Evolutionary conservation across 106 monocot species (phyloP).

Genomic region (Platanthera zijinensis): DNA sequence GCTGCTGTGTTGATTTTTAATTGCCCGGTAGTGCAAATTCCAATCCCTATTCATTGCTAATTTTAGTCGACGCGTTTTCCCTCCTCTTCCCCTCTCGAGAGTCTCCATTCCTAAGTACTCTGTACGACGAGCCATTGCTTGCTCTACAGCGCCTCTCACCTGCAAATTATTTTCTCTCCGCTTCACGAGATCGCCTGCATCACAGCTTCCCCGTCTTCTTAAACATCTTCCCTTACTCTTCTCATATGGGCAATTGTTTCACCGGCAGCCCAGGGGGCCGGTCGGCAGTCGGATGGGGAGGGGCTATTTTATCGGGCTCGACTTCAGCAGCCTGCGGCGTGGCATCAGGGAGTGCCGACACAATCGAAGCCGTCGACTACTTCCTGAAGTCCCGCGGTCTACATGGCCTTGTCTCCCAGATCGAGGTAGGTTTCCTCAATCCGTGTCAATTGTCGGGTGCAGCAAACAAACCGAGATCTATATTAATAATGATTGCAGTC

Average conservation of each 20-base stretch:
- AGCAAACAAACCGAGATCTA: constrained; percentile 1
- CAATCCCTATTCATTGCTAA: too few species aligned
- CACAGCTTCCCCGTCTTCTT: not conserved
- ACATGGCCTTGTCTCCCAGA: constrained; percentile 37
- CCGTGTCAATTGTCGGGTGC: not conserved
- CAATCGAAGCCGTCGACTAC: constrained; percentile 45
- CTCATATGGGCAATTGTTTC: constrained; percentile 69
- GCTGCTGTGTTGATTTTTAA: too few species aligned
- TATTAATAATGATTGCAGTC: not conserved
- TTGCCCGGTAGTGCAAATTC: too few species aligned
- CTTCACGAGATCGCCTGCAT: too few species aligned
- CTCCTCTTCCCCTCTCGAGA: not conserved
- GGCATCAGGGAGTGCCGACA: constrained; percentile 15
- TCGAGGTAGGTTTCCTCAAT: constrained; percentile 46
- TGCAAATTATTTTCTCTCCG: not conserved
- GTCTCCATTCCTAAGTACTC: not conserved
- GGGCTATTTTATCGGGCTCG: constrained; percentile 29
- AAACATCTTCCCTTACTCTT: not conserved
- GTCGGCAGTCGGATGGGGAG: constrained; percentile 25
- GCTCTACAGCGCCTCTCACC: not conserved
- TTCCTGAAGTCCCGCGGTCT: constrained; percentile 62
- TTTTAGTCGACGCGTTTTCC: constrained; percentile 2
- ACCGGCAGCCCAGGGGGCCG: constrained; percentile 31
- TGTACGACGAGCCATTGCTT: not conserved
- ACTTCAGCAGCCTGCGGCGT: constrained; percentile 3